A percentile compares a stretch with the other conserved stretches of the same genome.
Evolutionary conservation across 352 stramenopile genomes (phyloP).

Genomic region (Phytophthora pseudosyringae): DNA sequence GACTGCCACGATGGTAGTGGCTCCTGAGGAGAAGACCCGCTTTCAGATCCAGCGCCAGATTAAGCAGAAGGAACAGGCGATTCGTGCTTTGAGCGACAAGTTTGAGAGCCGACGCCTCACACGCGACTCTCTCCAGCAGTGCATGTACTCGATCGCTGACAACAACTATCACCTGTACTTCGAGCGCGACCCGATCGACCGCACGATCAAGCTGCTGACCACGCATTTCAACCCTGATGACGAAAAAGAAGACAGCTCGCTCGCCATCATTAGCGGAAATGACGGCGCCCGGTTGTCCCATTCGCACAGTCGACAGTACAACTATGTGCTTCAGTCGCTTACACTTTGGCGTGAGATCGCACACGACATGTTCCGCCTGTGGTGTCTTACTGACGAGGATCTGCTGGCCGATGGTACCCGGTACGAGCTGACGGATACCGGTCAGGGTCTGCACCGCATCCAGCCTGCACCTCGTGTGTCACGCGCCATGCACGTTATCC

Average conservation of each 20-base stretch:
- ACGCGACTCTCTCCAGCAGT: constrained; percentile 93
- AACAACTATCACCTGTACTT: constrained; percentile 98
- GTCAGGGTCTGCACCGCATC: constrained; percentile 95
- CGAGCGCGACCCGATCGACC: constrained; percentile 96
- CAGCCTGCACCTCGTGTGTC: constrained; percentile 94
- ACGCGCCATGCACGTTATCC: constrained; percentile 95
- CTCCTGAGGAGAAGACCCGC: constrained; percentile 90
- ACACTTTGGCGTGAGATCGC: constrained; percentile 96
- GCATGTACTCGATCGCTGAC: constrained; percentile 96
- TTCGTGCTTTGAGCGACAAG: constrained; percentile 85
- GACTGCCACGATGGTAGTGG: constrained; percentile 95
- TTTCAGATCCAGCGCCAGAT: constrained; percentile 93
- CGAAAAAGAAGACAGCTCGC: constrained; percentile 78
- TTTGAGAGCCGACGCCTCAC: constrained; percentile 60
- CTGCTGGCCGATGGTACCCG: constrained; percentile 75
- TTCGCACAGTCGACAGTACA: constrained; percentile 94
- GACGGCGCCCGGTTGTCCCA: constrained; percentile 95
- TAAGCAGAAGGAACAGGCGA: constrained; percentile 92
- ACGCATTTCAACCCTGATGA: constrained; percentile 87
- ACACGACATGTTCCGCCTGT: constrained; percentile 97
- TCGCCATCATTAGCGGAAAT: constrained; percentile 93
- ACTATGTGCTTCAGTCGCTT: constrained; percentile 96
- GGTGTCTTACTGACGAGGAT: constrained; percentile 95
- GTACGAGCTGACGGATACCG: constrained; percentile 94
- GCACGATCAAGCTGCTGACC: constrained; percentile 92